Conservation (phyloP, 768 basidiomycete species). For the Tricholoma hemisulphureum region DNA sequence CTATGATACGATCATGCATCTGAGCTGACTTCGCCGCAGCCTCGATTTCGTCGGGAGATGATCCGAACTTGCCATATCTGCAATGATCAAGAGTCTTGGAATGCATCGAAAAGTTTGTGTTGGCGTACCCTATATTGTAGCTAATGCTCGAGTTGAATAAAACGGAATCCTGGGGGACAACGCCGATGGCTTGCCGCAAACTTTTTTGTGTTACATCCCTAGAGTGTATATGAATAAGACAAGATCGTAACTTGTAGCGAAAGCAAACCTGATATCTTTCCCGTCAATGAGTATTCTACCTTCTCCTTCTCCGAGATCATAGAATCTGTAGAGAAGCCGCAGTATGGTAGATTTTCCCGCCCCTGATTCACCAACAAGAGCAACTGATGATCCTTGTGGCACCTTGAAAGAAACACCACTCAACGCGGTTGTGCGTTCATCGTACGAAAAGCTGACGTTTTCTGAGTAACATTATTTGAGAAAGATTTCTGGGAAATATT, state of each 20-base stretch:
- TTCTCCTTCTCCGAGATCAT: conserved; percentile 79
- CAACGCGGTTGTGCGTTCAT: conserved; percentile 65
- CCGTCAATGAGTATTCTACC: conserved; percentile 83
- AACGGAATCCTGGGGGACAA: conserved; percentile 84
- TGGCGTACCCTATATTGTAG: conserved; percentile 65
- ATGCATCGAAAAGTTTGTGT: neutral
- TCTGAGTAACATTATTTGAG: conserved; percentile 40
- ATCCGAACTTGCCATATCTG: conserved; percentile 76
- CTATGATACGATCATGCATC: conserved; percentile 82
- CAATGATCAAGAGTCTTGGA: neutral
- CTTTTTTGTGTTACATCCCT: conserved; percentile 82
- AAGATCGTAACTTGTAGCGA: neutral
- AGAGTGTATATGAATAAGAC: neutral
- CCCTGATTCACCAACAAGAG: conserved; percentile 83
- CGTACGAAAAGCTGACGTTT: conserved; percentile 86
- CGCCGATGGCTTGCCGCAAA: conserved; percentile 78
- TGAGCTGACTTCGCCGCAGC: conserved; percentile 78
- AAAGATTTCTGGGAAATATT: neutral
- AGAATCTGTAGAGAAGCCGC: conserved; percentile 89
- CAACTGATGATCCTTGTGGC: conserved; percentile 83
- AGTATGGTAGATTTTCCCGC: conserved; percentile 82
- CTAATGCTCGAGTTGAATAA: conserved; percentile 69
- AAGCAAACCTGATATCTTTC: conserved; percentile 64
- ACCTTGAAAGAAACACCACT: conserved; percentile 84
- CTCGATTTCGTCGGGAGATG: conserved; percentile 72